Evolutionary conservation across 306 rosid genomes (phyloP).

Genomic region (Abrus precatorius): DNA sequence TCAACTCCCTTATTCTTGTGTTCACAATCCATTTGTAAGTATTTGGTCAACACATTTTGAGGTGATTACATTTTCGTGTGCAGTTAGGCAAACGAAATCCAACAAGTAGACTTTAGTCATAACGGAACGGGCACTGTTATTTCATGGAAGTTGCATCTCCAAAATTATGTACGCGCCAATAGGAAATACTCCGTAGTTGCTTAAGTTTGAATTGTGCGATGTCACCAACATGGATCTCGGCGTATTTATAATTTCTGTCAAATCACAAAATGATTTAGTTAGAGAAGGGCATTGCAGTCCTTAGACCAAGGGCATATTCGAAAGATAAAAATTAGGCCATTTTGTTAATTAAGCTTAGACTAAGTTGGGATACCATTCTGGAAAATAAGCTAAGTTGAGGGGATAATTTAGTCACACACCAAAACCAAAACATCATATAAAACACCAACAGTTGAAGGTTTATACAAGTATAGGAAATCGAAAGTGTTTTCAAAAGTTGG

Average conservation of each 20-base stretch:
- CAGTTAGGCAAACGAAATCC: neutral
- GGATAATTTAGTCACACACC: conserved; percentile 3
- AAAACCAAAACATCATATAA: neutral
- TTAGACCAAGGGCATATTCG: conserved; percentile 38
- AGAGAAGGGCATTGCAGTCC: neutral
- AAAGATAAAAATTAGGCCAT: neutral
- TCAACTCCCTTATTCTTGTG: too few species aligned
- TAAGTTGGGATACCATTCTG: neutral
- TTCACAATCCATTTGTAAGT: too few species aligned
- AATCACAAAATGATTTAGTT: too few species aligned
- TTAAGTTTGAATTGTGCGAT: too few species aligned
- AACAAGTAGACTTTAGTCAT: neutral
- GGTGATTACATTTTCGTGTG: neutral
- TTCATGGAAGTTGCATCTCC: neutral
- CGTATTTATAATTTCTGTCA: too few species aligned
- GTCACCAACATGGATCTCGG: too few species aligned
- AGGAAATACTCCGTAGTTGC: neutral
- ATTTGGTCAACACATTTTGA: neutral
- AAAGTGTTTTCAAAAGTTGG: neutral
- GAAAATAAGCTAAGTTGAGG: neutral
- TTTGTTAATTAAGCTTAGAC: neutral
- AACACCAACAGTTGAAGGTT: neutral
- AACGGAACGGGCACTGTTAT: neutral
- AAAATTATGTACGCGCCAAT: neutral
- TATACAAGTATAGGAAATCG: neutral